phyloP scores from a whole-genome alignment of 345 rosid species.

The Melaleuca alternifolia region DNA sequence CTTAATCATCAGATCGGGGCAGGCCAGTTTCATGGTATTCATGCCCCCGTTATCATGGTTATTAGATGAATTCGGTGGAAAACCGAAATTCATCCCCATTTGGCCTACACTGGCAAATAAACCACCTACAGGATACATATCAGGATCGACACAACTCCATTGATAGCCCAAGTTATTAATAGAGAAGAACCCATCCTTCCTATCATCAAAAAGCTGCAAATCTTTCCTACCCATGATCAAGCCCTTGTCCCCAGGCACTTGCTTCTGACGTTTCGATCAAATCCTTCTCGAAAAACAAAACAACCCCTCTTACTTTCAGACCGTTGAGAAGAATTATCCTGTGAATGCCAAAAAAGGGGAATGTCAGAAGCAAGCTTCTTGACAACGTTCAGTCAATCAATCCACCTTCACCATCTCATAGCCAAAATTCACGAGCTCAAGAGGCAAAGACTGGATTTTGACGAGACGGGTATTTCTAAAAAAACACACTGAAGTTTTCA shows the following conservation, averaged over 20 bases:
- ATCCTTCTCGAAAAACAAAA: not conserved
- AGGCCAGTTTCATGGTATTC: constrained; percentile 21
- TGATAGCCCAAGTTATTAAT: constrained; percentile 47
- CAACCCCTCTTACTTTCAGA: not conserved
- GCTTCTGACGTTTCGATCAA: not conserved
- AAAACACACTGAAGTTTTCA: not conserved
- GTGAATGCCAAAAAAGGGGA: not conserved
- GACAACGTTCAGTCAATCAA: not conserved
- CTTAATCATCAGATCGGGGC: constrained; percentile 45
- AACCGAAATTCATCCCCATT: constrained; percentile 54
- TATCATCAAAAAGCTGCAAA: constrained; percentile 38
- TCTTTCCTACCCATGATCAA: not conserved
- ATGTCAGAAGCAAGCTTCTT: not conserved
- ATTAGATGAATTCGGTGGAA: constrained; percentile 23
- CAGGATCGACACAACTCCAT: constrained; percentile 21
- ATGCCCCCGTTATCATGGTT: constrained; percentile 6
- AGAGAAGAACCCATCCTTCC: constrained; percentile 44
- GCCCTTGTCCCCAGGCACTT: not conserved
- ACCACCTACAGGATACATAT: constrained; percentile 33
- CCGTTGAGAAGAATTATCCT: not conserved
- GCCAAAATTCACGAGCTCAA: not conserved
- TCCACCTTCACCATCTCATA: not conserved
- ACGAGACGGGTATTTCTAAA: not conserved
- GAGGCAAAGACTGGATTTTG: not conserved
- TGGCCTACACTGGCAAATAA: constrained; percentile 74